phyloP scores from a whole-genome alignment of 257 asterid genomes.

The Coffea eugenioides region DNA sequence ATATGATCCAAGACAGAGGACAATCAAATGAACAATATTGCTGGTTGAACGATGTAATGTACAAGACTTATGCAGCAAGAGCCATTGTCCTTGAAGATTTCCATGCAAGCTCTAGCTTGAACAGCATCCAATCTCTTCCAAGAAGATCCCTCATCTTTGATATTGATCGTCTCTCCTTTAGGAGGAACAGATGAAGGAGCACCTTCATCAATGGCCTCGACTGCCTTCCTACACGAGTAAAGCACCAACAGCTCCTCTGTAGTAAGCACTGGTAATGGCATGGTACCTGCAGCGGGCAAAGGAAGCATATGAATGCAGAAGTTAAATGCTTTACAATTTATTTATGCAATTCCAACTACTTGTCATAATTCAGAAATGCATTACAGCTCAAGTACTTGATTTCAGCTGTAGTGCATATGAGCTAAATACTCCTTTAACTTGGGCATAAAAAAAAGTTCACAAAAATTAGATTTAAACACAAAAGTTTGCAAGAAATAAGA shows the following conservation, averaged over 20 bases:
- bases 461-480: no score
- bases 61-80: conserved; percentile 4
- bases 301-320: not conserved
- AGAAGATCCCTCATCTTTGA: conserved; percentile 18
- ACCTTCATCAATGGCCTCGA: conserved; percentile 24
- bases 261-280: conserved; percentile 25
- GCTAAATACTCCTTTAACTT: no score
- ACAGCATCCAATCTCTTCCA: conserved; percentile 10
- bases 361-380: no score
- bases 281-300: conserved; percentile 14
- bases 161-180: conserved; percentile 22
- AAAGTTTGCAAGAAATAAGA: no score
- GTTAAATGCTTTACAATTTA: not conserved
- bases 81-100: conserved; percentile 5
- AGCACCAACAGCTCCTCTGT: conserved; percentile 28
- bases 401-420: no score
- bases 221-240: conserved; percentile 24
- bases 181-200: conserved; percentile 21
- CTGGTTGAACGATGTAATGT: conserved; percentile 1
- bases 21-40: not conserved
- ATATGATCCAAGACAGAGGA: conserved; percentile 8
- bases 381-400: no score
- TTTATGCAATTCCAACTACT: not conserved
- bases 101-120: conserved; percentile 4
- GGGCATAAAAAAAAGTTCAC: no score